phyloP scores from a whole-genome alignment of 1,284 basidiomycete species.

The Microbotryomycetes sp. region DNA sequence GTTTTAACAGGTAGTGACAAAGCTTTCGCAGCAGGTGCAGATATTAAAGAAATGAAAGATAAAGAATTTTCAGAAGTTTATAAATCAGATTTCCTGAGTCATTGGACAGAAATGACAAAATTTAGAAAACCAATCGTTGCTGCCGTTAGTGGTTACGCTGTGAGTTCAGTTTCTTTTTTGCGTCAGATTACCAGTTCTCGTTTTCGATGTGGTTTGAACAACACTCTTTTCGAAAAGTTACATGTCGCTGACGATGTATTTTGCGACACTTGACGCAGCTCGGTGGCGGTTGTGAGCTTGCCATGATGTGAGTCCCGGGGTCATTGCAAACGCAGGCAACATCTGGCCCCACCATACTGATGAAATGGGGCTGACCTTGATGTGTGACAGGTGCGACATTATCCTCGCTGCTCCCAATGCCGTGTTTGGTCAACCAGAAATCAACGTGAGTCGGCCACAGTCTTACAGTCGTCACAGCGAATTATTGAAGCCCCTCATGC shows the following conservation, averaged over 20 bases:
- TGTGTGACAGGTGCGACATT: slow-evolving; percentile 64
- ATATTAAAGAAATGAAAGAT: slow-evolving; percentile 58
- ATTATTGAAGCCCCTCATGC: not conserved
- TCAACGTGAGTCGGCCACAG: slow-evolving; percentile 51
- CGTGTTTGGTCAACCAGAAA: slow-evolving; percentile 93
- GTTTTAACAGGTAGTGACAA: slow-evolving; percentile 89
- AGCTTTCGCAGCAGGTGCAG: slow-evolving; percentile 70
- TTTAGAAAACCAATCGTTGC: slow-evolving; percentile 91
- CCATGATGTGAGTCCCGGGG: slow-evolving; percentile 61
- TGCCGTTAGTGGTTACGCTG: slow-evolving; percentile 91
- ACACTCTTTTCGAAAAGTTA: no score
- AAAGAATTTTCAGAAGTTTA: slow-evolving; percentile 80
- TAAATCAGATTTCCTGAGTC: slow-evolving; percentile 78
- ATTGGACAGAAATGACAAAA: slow-evolving; percentile 71
- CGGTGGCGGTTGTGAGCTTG: slow-evolving; percentile 93
- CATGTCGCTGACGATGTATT: slow-evolving; percentile 36
- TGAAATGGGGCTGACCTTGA: not conserved
- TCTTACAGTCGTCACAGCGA: not conserved
- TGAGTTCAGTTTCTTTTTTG: slow-evolving; percentile 46
- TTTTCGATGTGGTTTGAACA: no score
- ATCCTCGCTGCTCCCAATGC: slow-evolving; percentile 90
- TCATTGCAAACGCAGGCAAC: slow-evolving; percentile 19
- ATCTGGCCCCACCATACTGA: no score
- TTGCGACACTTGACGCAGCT: slow-evolving; percentile 50
- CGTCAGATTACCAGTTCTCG: no score